These are phyloP conservation scores for Selaginella moellendorffii DNA, from an alignment of 75 land plant species.

Conservation along the genomic window DNA sequence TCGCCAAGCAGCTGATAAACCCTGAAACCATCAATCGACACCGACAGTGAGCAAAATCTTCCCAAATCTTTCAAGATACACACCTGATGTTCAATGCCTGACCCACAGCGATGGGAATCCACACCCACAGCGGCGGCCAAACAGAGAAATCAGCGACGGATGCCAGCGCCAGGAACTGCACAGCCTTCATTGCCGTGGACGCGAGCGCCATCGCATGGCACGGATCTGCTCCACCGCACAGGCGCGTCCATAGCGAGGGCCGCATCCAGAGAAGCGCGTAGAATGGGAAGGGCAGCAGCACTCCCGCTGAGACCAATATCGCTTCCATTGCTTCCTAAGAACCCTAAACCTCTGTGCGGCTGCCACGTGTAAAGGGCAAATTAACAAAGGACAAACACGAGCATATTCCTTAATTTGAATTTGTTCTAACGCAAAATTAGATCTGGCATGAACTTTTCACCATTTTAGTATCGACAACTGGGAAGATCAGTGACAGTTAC, in stretches of 20 bases:
- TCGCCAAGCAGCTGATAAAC: slow-evolving; percentile 65
- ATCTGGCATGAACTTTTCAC: no score
- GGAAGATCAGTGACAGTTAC: no score
- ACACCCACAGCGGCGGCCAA: slow-evolving; percentile 34
- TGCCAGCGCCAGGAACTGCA: slow-evolving; percentile 47
- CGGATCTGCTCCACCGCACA: slow-evolving; percentile 51
- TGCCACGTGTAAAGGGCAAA: no score
- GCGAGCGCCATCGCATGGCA: slow-evolving; percentile 55
- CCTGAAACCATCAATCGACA: slow-evolving; percentile 18
- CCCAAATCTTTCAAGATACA: slow-evolving; percentile 1
- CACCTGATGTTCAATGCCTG: slow-evolving; percentile 80
- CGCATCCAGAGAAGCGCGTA: slow-evolving; percentile 63
- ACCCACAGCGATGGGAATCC: slow-evolving; percentile 39
- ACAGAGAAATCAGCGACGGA: slow-evolving; percentile 32
- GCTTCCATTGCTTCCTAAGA: not conserved
- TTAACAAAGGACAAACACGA: no score
- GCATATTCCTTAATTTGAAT: no score
- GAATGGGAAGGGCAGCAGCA: slow-evolving; percentile 57
- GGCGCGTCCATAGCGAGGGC: slow-evolving; percentile 49
- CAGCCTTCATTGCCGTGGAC: slow-evolving; percentile 42
- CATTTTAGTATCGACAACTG: no score
- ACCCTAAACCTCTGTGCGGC: not conserved
- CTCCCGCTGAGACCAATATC: slow-evolving; percentile 17
- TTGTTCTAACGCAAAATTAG: no score
- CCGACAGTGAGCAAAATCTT: not conserved